Conservation (phyloP, 805 yeast genomes). For the Lachancea mirantina region DNA sequence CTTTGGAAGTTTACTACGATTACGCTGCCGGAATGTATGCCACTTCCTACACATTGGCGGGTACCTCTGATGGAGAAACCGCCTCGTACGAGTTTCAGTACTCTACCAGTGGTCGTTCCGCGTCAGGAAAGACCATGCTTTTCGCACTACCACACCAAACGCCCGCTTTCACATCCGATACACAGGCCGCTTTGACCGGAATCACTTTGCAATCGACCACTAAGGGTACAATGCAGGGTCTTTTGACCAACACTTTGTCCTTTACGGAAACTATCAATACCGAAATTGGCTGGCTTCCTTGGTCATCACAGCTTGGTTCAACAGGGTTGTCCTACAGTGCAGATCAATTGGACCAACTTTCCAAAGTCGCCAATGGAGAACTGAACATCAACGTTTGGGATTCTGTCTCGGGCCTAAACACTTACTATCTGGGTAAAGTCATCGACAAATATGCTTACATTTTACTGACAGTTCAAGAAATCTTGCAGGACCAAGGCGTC, state of each 20-base stretch:
- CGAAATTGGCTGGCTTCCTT: slow-evolving; percentile 40
- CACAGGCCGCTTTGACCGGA: slow-evolving; percentile 34
- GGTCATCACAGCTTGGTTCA: slow-evolving; percentile 32
- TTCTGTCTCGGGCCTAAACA: slow-evolving; percentile 37
- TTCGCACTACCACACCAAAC: slow-evolving; percentile 52
- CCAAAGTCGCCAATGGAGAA: slow-evolving; percentile 41
- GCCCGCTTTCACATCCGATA: slow-evolving; percentile 29
- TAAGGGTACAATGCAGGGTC: slow-evolving; percentile 45
- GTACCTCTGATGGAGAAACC: slow-evolving; percentile 38
- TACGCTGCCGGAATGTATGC: slow-evolving; percentile 64
- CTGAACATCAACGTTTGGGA: slow-evolving; percentile 39
- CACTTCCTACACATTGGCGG: slow-evolving; percentile 41
- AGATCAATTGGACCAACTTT: slow-evolving; percentile 38
- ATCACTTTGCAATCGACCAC: slow-evolving; percentile 40
- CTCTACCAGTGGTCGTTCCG: slow-evolving; percentile 43
- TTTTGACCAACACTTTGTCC: slow-evolving; percentile 34
- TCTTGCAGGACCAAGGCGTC: slow-evolving; percentile 37
- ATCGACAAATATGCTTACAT: slow-evolving; percentile 53
- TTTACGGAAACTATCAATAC: slow-evolving; percentile 36
- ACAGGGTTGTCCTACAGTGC: slow-evolving; percentile 33
- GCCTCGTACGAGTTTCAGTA: slow-evolving; percentile 46
- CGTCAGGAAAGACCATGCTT: slow-evolving; percentile 38
- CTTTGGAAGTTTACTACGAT: slow-evolving; percentile 44
- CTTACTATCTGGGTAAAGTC: slow-evolving; percentile 47
- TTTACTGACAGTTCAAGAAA: slow-evolving; percentile 43